Conservation (phyloP, 78 protist species). For the Chrysochromulina parva region DNA sequence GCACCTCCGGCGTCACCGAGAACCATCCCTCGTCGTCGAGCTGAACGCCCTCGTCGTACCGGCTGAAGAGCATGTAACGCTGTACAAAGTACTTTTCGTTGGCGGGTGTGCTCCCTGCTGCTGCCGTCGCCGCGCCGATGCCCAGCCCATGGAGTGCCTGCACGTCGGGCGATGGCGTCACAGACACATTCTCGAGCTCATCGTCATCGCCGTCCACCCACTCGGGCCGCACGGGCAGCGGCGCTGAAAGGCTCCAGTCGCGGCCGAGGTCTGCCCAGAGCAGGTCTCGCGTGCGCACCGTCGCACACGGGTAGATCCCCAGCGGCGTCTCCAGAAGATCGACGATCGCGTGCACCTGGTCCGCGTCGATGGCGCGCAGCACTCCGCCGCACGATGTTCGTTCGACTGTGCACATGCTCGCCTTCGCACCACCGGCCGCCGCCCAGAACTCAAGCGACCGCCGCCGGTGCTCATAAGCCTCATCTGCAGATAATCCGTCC, state of each 20-base stretch:
- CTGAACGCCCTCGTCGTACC: constrained; percentile 34
- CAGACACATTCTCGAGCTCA: too few relatives aligned
- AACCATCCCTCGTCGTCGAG: constrained; percentile 52
- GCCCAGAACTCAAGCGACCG: too few relatives aligned
- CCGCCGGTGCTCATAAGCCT: too few relatives aligned
- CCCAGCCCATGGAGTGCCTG: not conserved
- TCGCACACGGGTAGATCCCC: not conserved
- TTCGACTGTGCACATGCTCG: not conserved
- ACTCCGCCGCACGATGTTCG: not conserved
- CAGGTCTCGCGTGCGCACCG: not conserved
- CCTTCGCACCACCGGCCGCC: too few relatives aligned
- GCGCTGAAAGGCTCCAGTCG: not conserved
- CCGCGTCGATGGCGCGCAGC: not conserved
- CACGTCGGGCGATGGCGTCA: not conserved
- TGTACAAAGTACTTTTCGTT: constrained; percentile 16
- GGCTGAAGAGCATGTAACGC: constrained; percentile 28
- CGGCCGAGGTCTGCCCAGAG: not conserved
- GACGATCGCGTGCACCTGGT: not conserved
- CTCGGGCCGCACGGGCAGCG: not conserved
- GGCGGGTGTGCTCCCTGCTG: not conserved
- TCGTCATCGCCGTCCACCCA: too few relatives aligned
- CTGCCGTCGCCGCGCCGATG: not conserved
- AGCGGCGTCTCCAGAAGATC: not conserved
- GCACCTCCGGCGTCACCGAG: constrained; percentile 52
- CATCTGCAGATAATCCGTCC: too few relatives aligned